Percentiles rank a stretch among this genome's conserved stretches.
Evolutionary conservation across 2,329 filamentous ascomycete genomes (phyloP).

Genomic region (Orbilia blumenaviensis): DNA sequence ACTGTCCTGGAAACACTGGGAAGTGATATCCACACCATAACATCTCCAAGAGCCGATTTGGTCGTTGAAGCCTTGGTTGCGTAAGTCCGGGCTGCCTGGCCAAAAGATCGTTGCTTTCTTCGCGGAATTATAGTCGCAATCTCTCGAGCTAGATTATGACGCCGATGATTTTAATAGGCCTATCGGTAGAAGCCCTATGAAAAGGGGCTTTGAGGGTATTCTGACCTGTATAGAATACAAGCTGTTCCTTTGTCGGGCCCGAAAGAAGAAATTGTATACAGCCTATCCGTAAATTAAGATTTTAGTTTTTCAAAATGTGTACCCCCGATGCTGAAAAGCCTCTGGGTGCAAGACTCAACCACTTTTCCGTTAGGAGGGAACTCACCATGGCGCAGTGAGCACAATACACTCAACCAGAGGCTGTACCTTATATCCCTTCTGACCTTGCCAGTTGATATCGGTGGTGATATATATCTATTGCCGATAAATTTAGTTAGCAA

Average conservation of each 20-base stretch:
- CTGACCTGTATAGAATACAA: not conserved
- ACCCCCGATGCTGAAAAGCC: too few species aligned
- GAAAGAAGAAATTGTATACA: slow-evolving; percentile 16
- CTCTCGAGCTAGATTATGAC: not conserved
- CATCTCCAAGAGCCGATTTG: not conserved
- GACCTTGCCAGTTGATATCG: slow-evolving; percentile 1
- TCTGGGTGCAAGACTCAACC: too few species aligned
- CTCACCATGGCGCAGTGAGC: not conserved
- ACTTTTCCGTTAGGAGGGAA: too few species aligned
- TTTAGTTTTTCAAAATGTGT: too few species aligned
- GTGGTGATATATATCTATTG: slow-evolving; percentile 16
- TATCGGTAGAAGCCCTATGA: not conserved
- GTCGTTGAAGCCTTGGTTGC: not conserved
- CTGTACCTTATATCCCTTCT: slow-evolving; percentile 18
- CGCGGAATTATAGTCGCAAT: not conserved
- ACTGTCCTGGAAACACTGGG: not conserved
- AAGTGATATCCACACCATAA: not conserved
- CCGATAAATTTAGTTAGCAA: not conserved
- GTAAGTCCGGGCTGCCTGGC: not conserved
- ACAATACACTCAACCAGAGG: slow-evolving; percentile 6
- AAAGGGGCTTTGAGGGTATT: not conserved
- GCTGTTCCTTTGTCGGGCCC: slow-evolving; percentile 6
- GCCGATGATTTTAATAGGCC: not conserved
- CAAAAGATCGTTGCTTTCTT: not conserved
- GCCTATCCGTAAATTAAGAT: not conserved